These are phyloP conservation scores for Ananas comosus DNA, from an alignment of 176 grass and related monocot species.

Conservation along the genomic window DNA sequence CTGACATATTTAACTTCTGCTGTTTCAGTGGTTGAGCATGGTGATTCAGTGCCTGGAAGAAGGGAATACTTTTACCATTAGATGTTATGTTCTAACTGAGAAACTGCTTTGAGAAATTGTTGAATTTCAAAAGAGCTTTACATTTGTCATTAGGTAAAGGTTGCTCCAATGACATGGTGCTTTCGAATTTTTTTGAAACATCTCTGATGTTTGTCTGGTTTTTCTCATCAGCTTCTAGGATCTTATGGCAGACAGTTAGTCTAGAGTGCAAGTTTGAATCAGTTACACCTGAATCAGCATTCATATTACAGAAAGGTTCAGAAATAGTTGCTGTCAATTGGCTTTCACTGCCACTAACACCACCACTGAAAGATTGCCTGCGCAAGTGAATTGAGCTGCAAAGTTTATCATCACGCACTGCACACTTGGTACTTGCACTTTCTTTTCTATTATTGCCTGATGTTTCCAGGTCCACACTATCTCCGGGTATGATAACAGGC, in stretches of 20 bases:
- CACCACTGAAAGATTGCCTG: constrained; percentile 26
- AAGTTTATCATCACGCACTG: constrained; percentile 27
- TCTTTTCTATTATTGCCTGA: constrained; percentile 27
- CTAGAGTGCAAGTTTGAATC: constrained; percentile 43
- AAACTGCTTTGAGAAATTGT: background rate
- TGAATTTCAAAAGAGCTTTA: constrained; percentile 17
- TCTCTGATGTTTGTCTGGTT: constrained; percentile 24
- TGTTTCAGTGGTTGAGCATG: constrained; percentile 56
- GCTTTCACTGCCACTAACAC: constrained; percentile 36
- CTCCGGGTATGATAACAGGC: constrained; percentile 69
- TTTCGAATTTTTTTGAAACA: constrained; percentile 57
- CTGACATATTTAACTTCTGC: constrained; percentile 72
- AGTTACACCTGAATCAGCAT: constrained; percentile 16
- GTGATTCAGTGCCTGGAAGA: constrained; percentile 49
- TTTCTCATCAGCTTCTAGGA: constrained; percentile 16
- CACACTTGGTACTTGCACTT: constrained; percentile 26
- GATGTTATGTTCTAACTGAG: background rate
- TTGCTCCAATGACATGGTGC: constrained; percentile 39
- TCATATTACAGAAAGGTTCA: constrained; percentile 20
- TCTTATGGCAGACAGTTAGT: constrained; percentile 20
- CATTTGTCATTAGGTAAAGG: constrained; percentile 32
- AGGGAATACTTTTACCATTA: constrained; percentile 15
- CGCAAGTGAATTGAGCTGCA: constrained; percentile 23
- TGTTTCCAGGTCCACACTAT: constrained; percentile 41
- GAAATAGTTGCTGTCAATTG: constrained; percentile 21